Base-by-base conservation (phyloP, 306 rosid genomes). In the Trifolium repens region DNA sequence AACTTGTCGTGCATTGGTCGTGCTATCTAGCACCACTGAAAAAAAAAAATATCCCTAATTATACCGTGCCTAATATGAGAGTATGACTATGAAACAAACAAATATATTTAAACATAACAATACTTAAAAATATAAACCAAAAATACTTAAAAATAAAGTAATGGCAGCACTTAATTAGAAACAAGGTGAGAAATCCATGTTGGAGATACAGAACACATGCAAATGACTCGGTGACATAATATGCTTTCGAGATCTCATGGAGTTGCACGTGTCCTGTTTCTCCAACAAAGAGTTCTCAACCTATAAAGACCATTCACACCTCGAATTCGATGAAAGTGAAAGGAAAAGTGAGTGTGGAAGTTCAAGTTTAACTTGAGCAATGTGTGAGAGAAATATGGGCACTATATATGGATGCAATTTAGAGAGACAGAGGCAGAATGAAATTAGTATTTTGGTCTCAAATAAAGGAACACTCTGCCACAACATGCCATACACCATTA, bases 211-310 rank as follows among this genome's bases (percentile, higher is more conserved):
- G 24, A 22, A 22, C 24, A 22, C 24, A 22, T 22, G 24, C 24
- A 22, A 22, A 22, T 22, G 24, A 22, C 24, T 22, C 24, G 24
- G 4, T 27, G 32, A 27, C 32, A 27, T 42, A 19, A 5, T 26
- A 55, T 7, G 8, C 65, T 27, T 59, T 59, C 11, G 53, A 75
- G 32, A 76, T 78, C 42, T 40, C 61, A 76, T 14, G 16, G 44
- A 52, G 43, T 87, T 91, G 96, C 98, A 91, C 97, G 98, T 94
- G 98, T 94, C 96, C 97, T 94, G 96, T 96, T 94, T 94, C 98
- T 94, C 98, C 98, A 94, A 75, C 97, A 71, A 72, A 90, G 94
- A 87, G 86, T 67, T 82, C 88, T 74, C 96, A 86, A 85, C 94
- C 84, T 60, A 44, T 67, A 54, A 72, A 67, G 50, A 59, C 27